Conservation (phyloP, 257 asterid genomes). For the Paraleonurus japonicus region DNA sequence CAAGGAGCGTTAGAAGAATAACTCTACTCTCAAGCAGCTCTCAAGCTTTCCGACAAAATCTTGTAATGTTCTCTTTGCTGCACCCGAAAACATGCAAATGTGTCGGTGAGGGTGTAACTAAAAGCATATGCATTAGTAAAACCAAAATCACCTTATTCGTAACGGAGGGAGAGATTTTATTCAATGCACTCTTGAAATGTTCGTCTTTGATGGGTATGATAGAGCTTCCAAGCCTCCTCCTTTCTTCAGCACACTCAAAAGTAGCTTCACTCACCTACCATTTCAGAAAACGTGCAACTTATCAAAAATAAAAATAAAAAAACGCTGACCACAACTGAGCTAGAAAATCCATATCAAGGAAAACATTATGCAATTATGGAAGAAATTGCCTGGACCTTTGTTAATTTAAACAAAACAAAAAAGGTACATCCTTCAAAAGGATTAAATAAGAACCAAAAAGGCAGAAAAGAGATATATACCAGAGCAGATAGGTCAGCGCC, state of each 20-base stretch:
- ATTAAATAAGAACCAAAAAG: not conserved
- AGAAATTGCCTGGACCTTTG: not conserved
- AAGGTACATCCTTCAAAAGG: not conserved
- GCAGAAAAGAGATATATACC: constrained; percentile 38
- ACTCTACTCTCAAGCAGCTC: constrained; percentile 26
- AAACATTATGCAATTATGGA: not conserved
- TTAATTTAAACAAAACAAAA: not conserved
- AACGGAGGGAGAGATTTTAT: constrained; percentile 66
- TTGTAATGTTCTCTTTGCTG: constrained; percentile 68
- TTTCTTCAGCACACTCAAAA: constrained; percentile 57
- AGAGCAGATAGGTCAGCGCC: constrained; percentile 82
- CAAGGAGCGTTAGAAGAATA: constrained; percentile 1
- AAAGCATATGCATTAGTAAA: not conserved
- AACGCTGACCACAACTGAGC: not conserved
- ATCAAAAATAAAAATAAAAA: not conserved
- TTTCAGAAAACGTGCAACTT: not conserved
- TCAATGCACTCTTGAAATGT: constrained; percentile 62
- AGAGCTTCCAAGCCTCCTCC: constrained; percentile 15
- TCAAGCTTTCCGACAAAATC: constrained; percentile 44
- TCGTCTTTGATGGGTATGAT: constrained; percentile 42
- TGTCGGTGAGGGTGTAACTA: not conserved
- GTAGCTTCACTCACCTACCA: constrained; percentile 67
- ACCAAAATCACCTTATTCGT: constrained; percentile 44
- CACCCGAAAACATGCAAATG: constrained; percentile 25
- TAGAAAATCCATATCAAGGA: not conserved